Percentiles rank a stretch among this genome's conserved stretches.
phyloP scores from a whole-genome alignment of 495 filamentous ascomycete species.

The Aspergillus olivimuriae region DNA sequence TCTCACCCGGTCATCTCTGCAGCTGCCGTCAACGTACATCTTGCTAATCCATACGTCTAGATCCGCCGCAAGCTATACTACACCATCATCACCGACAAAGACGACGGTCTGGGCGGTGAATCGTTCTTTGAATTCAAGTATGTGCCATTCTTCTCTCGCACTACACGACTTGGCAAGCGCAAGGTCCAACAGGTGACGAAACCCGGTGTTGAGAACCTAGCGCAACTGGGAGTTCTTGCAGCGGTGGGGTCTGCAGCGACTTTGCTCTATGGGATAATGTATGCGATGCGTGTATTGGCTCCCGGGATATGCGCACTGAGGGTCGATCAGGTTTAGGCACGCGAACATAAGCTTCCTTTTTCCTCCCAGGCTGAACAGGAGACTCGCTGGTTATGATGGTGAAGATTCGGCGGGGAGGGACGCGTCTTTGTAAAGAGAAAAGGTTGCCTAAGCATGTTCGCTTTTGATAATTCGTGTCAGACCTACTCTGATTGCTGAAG shows the following conservation, averaged over 20 bases:
- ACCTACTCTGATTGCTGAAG: no score
- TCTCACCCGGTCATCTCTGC: no score
- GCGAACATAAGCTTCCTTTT: no score
- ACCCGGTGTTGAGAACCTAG: conserved; percentile 24
- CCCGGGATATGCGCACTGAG: no score
- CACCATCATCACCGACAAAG: conserved; percentile 46
- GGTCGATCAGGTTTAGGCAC: background rate
- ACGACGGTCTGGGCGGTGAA: conserved; percentile 51
- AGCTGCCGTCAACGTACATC: no score
- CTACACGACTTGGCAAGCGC: conserved; percentile 26
- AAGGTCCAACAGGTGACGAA: conserved; percentile 16
- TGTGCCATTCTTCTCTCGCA: conserved; percentile 44
- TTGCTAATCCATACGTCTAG: conserved; percentile 9
- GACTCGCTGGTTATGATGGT: no score
- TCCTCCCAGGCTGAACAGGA: no score
- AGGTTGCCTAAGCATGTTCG: no score
- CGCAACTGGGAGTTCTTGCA: conserved; percentile 23
- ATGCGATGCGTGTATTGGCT: conserved; percentile 17
- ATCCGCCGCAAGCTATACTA: conserved; percentile 49
- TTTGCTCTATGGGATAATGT: conserved; percentile 16
- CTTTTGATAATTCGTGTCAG: no score
- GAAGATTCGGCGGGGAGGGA: no score
- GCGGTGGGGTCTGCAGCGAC: conserved; percentile 14
- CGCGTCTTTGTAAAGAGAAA: no score
- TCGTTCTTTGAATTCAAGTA: conserved; percentile 60